Evolutionary conservation across 1,284 basidiomycete genomes (phyloP).

Genomic region (Microbotryum silenes-acaulis): DNA sequence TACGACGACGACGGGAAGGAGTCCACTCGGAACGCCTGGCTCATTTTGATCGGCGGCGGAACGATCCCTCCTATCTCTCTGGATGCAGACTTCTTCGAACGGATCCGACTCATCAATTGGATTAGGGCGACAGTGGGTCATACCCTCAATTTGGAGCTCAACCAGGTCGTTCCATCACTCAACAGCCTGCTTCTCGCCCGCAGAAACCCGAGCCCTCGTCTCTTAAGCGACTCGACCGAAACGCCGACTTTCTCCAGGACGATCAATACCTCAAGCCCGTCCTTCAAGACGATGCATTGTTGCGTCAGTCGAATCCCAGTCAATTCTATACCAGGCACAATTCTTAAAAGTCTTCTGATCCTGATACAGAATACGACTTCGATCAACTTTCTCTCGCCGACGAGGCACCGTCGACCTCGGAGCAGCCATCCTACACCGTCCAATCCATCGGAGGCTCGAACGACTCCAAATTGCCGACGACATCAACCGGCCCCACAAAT

Average conservation of each 20-base stretch:
- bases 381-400: conserved; percentile 44
- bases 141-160: not conserved
- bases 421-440: too few species aligned
- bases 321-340: not conserved
- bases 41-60: too few species aligned
- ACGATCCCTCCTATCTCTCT: too few species aligned
- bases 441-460: not conserved
- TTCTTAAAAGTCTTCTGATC: too few species aligned
- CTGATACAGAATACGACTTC: conserved; percentile 49
- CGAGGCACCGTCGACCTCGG: not conserved
- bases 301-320: conserved; percentile 54
- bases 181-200: not conserved
- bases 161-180: too few species aligned
- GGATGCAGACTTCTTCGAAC: conserved; percentile 54
- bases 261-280: conserved; percentile 72
- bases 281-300: conserved; percentile 71
- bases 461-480: not conserved
- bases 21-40: too few species aligned
- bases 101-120: conserved; percentile 75
- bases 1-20: too few species aligned
- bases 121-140: conserved; percentile 60
- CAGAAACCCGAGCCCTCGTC: conserved; percentile 43
- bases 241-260: conserved; percentile 57
- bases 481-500: too few species aligned
- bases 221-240: conserved; percentile 49